Evolutionary conservation across 148 eudicot genomes (phyloP).

Genomic region (Simmondsia chinensis): DNA sequence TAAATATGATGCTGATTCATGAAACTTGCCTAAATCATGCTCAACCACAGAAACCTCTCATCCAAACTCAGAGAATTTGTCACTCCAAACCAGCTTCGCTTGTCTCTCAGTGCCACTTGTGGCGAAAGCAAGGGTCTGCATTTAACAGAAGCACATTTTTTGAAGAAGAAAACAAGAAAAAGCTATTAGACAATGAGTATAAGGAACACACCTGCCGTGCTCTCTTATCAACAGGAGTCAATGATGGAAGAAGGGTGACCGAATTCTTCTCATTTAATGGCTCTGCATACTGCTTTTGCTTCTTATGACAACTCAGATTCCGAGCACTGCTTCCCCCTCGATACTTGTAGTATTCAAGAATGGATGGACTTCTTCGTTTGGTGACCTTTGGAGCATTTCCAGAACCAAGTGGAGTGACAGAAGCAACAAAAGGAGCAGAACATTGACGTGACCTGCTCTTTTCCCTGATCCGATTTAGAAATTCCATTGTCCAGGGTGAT

Average conservation of each 20-base stretch:
- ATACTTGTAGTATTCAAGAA: constrained; percentile 69
- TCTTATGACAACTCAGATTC: constrained; percentile 32
- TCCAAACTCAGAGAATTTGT: constrained; percentile 17
- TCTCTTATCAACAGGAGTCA: constrained; percentile 85
- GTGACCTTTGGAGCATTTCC: constrained; percentile 28
- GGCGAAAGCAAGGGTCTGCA: constrained; percentile 74
- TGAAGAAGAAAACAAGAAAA: not conserved
- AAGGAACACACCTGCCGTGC: constrained; percentile 56
- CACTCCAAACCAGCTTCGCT: constrained; percentile 76
- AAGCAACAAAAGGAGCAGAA: constrained; percentile 35
- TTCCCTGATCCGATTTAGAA: constrained; percentile 78
- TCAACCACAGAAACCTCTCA: constrained; percentile 11
- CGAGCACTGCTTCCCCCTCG: constrained; percentile 47
- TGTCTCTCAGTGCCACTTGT: constrained; percentile 63
- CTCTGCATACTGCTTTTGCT: constrained; percentile 34
- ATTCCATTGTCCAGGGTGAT: constrained; percentile 93
- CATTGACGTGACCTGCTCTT: constrained; percentile 63
- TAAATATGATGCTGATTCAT: too few species aligned
- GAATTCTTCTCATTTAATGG: constrained; percentile 36
- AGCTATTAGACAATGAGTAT: not conserved
- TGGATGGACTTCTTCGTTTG: constrained; percentile 82
- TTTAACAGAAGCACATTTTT: not conserved
- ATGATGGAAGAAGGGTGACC: constrained; percentile 19
- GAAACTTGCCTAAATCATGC: too few species aligned
- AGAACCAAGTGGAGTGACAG: constrained; percentile 27